A percentile compares a stretch with the other conserved stretches of the same genome.
Evolutionary conservation across 495 filamentous ascomycete genomes (phyloP).

Genomic region (Endocarpon pusillum): DNA sequence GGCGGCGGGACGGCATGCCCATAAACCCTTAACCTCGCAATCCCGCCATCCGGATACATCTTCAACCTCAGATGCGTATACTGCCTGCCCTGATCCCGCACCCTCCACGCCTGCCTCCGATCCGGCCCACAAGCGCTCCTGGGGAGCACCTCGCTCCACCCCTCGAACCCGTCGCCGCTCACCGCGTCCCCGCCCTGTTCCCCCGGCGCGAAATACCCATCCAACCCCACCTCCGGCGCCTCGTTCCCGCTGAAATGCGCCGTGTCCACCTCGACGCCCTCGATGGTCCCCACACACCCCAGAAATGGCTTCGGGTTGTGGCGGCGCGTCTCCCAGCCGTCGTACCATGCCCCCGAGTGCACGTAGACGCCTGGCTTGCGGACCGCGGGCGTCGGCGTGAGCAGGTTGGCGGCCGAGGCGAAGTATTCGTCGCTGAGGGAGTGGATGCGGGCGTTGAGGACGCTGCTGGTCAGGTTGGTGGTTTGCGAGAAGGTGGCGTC

Average conservation of each 20-base stretch:
- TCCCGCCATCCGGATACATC: conserved; percentile 93
- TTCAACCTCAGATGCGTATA: conserved; percentile 75
- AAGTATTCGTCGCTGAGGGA: conserved; percentile 80
- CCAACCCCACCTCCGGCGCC: conserved; percentile 65
- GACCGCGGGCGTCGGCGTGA: conserved; percentile 58
- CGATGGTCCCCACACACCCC: conserved; percentile 58
- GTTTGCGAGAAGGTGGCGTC: conserved; percentile 45
- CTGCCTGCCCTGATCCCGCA: conserved; percentile 41
- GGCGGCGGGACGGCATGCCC: conserved; percentile 44
- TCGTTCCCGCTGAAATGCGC: conserved; percentile 79
- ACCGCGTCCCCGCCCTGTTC: conserved; percentile 40
- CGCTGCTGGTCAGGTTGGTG: conserved; percentile 59
- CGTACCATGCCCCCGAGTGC: conserved; percentile 80
- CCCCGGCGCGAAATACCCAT: conserved; percentile 45
- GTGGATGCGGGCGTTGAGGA: conserved; percentile 57
- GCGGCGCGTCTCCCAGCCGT: conserved; percentile 85
- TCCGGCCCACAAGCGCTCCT: conserved; percentile 56
- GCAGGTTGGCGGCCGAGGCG: conserved; percentile 62
- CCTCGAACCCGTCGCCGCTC: conserved; percentile 33
- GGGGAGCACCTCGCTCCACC: conserved; percentile 61
- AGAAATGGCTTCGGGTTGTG: conserved; percentile 66
- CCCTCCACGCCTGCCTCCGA: conserved; percentile 61
- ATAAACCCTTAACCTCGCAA: conserved; percentile 69
- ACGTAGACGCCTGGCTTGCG: conserved; percentile 68
- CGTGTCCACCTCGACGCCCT: conserved; percentile 76